Conservation (phyloP, 352 stramenopile species). For the Discostella stelligera region DNA sequence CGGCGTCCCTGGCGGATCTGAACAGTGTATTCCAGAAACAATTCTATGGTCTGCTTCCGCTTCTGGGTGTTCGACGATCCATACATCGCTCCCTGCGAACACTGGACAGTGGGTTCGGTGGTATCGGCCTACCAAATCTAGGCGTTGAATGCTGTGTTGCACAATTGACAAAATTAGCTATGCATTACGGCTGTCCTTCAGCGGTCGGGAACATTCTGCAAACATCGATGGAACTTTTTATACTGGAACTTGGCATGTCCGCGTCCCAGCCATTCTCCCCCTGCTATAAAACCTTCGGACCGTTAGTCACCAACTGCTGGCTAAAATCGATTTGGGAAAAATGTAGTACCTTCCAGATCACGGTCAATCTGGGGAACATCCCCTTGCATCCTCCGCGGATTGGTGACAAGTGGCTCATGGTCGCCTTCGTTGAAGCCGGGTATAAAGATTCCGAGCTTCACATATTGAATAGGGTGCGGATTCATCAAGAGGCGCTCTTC, state of each 20-base stretch:
- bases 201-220: not conserved
- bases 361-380: not conserved
- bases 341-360: not conserved
- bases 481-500: conserved; percentile 5
- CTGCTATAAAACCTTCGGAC: not conserved
- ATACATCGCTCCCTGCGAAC: not conserved
- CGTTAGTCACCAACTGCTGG: not conserved
- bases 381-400: not conserved
- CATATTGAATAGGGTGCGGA: not conserved
- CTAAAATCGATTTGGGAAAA: conserved; percentile 6
- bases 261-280: not conserved
- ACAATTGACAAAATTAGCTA: not conserved
- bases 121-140: not conserved
- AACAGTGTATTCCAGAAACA: not conserved
- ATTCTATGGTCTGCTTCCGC: not conserved
- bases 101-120: too few relatives aligned
- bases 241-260: not conserved
- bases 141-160: not conserved
- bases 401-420: conserved; percentile 6
- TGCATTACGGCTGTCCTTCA: not conserved
- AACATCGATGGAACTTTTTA: too few relatives aligned
- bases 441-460: not conserved
- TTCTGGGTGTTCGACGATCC: not conserved
- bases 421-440: not conserved
- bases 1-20: not conserved